phyloP scores from a whole-genome alignment of 192 early-diverging fungal genomes.

The Coemansia sp. region DNA sequence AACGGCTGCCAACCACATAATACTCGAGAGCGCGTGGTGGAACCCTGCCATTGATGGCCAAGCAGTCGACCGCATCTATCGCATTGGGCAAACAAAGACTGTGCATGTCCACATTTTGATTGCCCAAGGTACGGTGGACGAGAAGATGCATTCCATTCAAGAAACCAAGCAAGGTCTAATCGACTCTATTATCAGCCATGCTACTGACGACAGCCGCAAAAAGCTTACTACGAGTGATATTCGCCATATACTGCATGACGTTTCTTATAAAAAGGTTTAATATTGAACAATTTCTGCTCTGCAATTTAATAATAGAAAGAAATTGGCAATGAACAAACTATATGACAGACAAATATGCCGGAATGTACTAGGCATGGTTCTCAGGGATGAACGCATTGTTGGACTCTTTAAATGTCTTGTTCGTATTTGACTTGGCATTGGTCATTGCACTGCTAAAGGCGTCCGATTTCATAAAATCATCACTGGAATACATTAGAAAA shows the following conservation, averaged over 20 bases:
- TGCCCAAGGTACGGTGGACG: conserved; percentile 89
- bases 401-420: neutral
- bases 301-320: too few species aligned
- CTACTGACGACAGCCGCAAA: neutral
- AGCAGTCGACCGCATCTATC: conserved; percentile 89
- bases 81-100: conserved; percentile 91
- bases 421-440: neutral
- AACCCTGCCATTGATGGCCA: conserved; percentile 92
- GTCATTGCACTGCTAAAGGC: neutral
- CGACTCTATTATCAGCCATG: conserved; percentile 12
- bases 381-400: neutral
- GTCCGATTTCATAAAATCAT: neutral
- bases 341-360: neutral
- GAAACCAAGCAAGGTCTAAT: conserved; percentile 18
- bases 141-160: conserved; percentile 44
- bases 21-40: conserved; percentile 83
- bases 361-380: neutral
- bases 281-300: neutral
- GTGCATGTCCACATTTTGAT: conserved; percentile 94
- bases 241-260: neutral
- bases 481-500: neutral
- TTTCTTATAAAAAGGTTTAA: neutral
- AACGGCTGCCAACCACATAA: conserved; percentile 64
- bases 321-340: neutral
- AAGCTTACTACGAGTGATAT: neutral